A percentile compares a stretch with the other conserved stretches of the same genome.
Evolutionary conservation across 129 eudicot species (phyloP).

Genomic region (Calendula officinalis): DNA sequence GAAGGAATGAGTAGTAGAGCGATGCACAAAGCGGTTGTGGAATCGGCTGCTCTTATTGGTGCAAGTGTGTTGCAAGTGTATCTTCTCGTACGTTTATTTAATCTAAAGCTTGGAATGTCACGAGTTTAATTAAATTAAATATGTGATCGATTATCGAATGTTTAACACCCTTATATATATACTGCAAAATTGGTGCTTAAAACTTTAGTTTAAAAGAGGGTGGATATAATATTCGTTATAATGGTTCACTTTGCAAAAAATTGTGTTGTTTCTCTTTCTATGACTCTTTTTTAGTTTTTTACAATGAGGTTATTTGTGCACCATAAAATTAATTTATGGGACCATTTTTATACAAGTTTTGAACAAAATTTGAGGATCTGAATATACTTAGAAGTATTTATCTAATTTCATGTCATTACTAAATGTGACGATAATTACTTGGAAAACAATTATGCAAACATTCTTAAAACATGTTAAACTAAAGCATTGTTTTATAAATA

Average conservation of each 20-base stretch:
- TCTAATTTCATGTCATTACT: too few relatives aligned
- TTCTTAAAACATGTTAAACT: too few relatives aligned
- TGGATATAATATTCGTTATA: not conserved
- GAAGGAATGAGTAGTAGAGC: conserved; percentile 83
- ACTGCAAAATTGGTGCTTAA: conserved; percentile 16
- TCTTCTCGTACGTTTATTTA: conserved; percentile 72
- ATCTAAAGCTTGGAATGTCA: conserved; percentile 62
- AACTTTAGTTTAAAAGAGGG: not conserved
- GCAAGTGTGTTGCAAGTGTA: conserved; percentile 82
- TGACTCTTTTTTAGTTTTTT: too few relatives aligned
- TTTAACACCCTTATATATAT: not conserved
- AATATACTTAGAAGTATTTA: too few relatives aligned
- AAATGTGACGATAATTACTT: too few relatives aligned
- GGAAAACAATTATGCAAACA: too few relatives aligned
- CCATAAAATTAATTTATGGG: too few relatives aligned
- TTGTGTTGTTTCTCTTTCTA: not conserved
- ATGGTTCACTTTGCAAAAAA: not conserved
- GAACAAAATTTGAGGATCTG: too few relatives aligned
- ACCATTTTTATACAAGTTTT: too few relatives aligned
- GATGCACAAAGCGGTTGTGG: conserved; percentile 69
- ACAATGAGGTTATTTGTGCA: too few relatives aligned
- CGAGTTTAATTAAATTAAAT: conserved; percentile 42
- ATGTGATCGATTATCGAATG: conserved; percentile 12
- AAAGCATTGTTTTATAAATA: too few relatives aligned
- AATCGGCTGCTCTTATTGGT: conserved; percentile 64